Evolutionary conservation across 1,139 yeast species (phyloP).

Genomic region (Yamadazyma aaseri): DNA sequence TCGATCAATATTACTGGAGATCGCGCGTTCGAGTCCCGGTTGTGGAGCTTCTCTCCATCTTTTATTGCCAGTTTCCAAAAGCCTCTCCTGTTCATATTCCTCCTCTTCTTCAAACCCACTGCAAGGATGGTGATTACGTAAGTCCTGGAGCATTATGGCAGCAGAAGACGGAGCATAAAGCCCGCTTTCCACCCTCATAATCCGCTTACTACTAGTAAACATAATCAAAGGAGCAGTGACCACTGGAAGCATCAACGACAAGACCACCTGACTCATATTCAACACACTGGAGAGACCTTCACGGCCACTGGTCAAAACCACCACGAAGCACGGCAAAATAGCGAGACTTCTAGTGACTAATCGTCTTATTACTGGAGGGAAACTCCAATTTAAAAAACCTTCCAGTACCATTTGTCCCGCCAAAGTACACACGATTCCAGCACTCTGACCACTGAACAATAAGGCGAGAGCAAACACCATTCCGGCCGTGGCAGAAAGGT

Average conservation of each 20-base stretch:
- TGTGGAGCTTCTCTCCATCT: too few species aligned
- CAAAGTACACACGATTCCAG: constrained; percentile 95
- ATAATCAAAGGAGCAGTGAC: constrained; percentile 87
- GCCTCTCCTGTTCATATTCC: constrained; percentile 12
- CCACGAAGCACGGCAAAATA: constrained; percentile 82
- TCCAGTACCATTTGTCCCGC: constrained; percentile 97
- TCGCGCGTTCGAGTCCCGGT: too few species aligned
- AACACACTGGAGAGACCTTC: constrained; percentile 79
- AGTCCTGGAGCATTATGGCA: constrained; percentile 43
- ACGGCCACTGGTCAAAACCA: constrained; percentile 76
- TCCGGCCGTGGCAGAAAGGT: constrained; percentile 90
- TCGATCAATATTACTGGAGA: too few species aligned
- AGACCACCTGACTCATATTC: constrained; percentile 84
- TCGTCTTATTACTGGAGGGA: constrained; percentile 85
- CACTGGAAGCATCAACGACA: constrained; percentile 80
- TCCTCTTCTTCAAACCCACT: constrained; percentile 45
- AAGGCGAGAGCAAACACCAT: constrained; percentile 88
- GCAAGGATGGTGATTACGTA: constrained; percentile 46
- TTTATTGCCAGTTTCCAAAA: too few species aligned
- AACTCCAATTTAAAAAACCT: constrained; percentile 83
- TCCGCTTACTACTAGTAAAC: constrained; percentile 71
- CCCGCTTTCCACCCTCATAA: constrained; percentile 61
- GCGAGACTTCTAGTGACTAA: constrained; percentile 82
- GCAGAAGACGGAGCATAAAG: constrained; percentile 38
- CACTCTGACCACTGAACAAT: constrained; percentile 94